Evolutionary conservation across 2,329 filamentous ascomycete genomes (phyloP), one percentile per base, ranked within the genome.

Genomic region (Neonectria neomacrospora): DNA sequence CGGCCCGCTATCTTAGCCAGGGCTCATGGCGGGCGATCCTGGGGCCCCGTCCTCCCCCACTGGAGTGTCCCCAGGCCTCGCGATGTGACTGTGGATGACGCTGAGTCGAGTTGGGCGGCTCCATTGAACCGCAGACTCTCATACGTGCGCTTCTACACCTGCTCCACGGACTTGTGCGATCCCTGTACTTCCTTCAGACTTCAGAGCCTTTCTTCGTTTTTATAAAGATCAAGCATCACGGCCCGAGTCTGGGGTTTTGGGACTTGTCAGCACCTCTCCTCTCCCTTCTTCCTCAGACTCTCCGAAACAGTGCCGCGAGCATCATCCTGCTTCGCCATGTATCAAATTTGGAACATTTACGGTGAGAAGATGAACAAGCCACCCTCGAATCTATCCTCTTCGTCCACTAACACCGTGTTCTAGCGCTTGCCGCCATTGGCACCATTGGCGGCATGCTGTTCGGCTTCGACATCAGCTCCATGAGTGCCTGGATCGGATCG

Each of bases 391-490:
- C n/a, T 8, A 9, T 18, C 1, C 4, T 61, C 7, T 2, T 5
- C 34, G 6, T 54, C 20, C 5, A 57, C 67, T 69, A 59, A 74
- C 57, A 39, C 37, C n/a, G 28, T 26, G 1, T 2, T 23, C 4
- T 32, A 79, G 77, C 75, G 1, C 71, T 79, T 52, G 77, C 77
- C 61, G 76, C 75, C 73, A 72, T 79, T 53, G 78, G 77, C 74
- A 80, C 79, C 63, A 80, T 81, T 54, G 79, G 79, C 66, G 79
- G 79, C 56, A 79, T 79, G 74, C 76, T 80, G 34, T 86, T 86
- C 67, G 84, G 83, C 61, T 88, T 88, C 73, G 85, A 87, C 65
- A 86, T 87, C 62, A 82, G 81, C 28, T 86, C 85, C 61, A 87
- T 87, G 82, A 84, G 82, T 16, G 86, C 85, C 61, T 86, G 86